phyloP scores from a whole-genome alignment of 148 eudicot genomes.

The Chenopodium quinoa region DNA sequence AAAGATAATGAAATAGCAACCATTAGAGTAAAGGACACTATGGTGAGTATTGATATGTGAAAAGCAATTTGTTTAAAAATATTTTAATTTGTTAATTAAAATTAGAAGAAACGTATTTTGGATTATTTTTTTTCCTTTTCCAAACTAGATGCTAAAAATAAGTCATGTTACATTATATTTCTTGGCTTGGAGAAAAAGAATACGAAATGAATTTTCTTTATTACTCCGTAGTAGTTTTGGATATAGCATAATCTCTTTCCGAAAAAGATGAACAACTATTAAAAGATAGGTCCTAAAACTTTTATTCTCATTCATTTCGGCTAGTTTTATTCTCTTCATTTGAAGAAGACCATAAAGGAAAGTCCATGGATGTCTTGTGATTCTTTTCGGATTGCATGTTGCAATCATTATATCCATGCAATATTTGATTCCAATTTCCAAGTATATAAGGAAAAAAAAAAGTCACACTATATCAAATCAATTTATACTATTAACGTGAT shows the following conservation, averaged over 20 bases:
- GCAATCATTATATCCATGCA: background rate
- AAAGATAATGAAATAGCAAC: too few relatives aligned
- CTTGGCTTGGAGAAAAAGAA: background rate
- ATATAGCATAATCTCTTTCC: background rate
- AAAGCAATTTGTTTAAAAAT: background rate
- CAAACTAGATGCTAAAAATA: background rate
- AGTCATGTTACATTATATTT: background rate
- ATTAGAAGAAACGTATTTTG: background rate
- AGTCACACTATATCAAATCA: too few relatives aligned
- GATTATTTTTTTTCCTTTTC: background rate
- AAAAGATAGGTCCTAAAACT: background rate
- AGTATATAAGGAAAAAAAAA: too few relatives aligned
- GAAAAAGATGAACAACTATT: background rate
- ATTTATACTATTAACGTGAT: too few relatives aligned
- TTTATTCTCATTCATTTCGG: background rate
- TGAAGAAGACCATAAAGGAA: background rate
- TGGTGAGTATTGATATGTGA: background rate
- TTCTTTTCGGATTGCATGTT: background rate
- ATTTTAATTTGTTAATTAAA: too few relatives aligned
- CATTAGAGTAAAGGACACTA: too few relatives aligned
- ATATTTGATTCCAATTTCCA: too few relatives aligned
- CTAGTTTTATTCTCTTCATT: background rate
- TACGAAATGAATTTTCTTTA: background rate
- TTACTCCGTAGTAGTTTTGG: background rate
- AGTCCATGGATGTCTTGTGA: background rate